A percentile compares a stretch with the other conserved stretches of the same genome.
phyloP scores from a whole-genome alignment of 352 stramenopile species.

The Pythium myriotylum region DNA sequence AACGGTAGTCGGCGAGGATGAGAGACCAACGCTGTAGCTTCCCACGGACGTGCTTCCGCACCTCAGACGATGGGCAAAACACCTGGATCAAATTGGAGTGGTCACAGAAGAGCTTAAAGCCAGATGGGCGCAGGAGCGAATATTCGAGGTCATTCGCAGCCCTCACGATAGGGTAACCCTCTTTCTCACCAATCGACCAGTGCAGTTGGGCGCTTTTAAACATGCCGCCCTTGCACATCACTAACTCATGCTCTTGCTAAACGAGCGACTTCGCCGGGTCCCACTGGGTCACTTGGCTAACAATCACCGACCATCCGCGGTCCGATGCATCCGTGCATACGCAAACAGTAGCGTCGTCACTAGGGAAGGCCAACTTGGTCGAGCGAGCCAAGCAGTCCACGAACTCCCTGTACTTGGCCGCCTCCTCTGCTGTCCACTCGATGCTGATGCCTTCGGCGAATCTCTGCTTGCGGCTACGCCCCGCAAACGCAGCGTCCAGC shows the following conservation, averaged over 20 bases:
- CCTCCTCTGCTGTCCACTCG: too few species aligned
- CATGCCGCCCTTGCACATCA: constrained; percentile 10
- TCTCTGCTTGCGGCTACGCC: too few species aligned
- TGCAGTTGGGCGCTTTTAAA: too few species aligned
- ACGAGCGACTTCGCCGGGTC: neutral
- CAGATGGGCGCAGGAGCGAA: neutral
- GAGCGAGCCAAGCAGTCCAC: too few species aligned
- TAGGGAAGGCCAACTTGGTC: too few species aligned
- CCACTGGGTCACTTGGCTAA: neutral
- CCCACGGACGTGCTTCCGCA: neutral
- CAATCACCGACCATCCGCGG: neutral
- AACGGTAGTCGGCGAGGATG: too few species aligned
- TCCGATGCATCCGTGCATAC: too few species aligned
- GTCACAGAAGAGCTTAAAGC: constrained; percentile 8
- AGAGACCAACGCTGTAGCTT: too few species aligned
- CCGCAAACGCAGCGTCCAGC: too few species aligned
- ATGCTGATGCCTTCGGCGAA: too few species aligned
- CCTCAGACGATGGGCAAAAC: neutral
- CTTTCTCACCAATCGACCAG: constrained; percentile 11
- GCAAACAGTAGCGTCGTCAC: too few species aligned
- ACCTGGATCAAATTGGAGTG: constrained; percentile 1
- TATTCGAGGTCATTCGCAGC: constrained; percentile 14
- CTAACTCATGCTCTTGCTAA: constrained; percentile 10
- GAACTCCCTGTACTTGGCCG: too few species aligned
- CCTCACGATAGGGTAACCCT: constrained; percentile 14